phyloP scores from a whole-genome alignment of 2,329 filamentous ascomycete species.

The Blastomyces emzantsi region DNA sequence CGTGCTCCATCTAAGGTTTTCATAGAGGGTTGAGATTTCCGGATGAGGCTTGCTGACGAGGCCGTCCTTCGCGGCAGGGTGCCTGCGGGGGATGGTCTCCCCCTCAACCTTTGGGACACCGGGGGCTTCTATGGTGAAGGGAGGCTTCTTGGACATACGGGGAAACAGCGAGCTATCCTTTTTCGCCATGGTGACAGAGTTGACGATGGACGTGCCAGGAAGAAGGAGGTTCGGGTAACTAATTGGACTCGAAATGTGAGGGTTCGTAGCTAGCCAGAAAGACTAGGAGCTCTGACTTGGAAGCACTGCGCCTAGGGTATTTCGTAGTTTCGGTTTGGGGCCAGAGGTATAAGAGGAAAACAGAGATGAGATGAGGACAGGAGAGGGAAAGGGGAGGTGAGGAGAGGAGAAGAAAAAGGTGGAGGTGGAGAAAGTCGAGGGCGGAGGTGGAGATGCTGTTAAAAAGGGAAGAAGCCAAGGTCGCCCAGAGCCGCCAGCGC shows the following conservation, averaged over 20 bases:
- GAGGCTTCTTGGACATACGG: conserved; percentile 56
- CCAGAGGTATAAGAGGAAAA: not conserved
- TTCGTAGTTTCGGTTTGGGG: not conserved
- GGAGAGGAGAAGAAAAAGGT: not conserved
- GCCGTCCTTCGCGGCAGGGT: conserved; percentile 60
- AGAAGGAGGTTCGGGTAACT: not conserved
- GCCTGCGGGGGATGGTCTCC: conserved; percentile 75
- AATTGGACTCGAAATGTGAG: not conserved
- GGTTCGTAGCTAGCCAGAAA: not conserved
- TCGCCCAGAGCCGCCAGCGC: not conserved
- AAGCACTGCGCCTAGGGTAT: not conserved
- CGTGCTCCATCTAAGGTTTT: conserved; percentile 64
- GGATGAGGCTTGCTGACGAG: conserved; percentile 58
- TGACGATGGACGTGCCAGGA: not conserved
- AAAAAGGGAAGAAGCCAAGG: not conserved
- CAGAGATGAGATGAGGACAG: not conserved
- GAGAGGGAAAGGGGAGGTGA: not conserved
- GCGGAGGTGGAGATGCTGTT: not conserved
- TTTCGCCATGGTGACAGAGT: conserved; percentile 19
- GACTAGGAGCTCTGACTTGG: not conserved
- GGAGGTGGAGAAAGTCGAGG: not conserved
- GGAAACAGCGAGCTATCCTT: conserved; percentile 30
- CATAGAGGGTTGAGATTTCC: conserved; percentile 67
- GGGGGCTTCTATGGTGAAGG: conserved; percentile 64
- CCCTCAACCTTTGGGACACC: conserved; percentile 61